phyloP scores from a whole-genome alignment of 345 rosid species.

The Moricandia arvensis region DNA sequence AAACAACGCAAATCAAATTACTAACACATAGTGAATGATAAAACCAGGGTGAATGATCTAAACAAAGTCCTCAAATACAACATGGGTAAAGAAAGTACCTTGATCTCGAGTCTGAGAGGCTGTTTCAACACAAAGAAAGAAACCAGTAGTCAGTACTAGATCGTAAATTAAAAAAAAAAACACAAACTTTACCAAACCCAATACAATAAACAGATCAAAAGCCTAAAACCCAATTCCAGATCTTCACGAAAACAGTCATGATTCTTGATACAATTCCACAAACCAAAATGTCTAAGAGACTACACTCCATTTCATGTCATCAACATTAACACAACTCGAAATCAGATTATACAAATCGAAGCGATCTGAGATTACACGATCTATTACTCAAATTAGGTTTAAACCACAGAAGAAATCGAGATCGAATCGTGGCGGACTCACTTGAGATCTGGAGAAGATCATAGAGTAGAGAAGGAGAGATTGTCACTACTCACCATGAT shows the following conservation, averaged over 20 bases:
- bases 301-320: conserved; percentile 26
- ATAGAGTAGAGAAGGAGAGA: not conserved
- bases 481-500: conserved; percentile 27
- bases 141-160: conserved; percentile 18
- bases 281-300: conserved; percentile 15
- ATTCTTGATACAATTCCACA: conserved; percentile 10
- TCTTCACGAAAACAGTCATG: not conserved
- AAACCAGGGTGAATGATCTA: not conserved
- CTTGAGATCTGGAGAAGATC: conserved; percentile 19
- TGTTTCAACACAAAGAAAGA: conserved; percentile 26
- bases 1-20: no score
- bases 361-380: conserved; percentile 25
- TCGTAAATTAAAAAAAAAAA: no score
- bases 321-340: not conserved
- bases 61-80: not conserved
- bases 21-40: not conserved
- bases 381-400: conserved; percentile 12
- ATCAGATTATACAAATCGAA: conserved; percentile 4
- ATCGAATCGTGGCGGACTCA: conserved; percentile 24
- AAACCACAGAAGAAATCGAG: conserved; percentile 16
- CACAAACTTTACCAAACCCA: not conserved
- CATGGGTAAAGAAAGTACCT: conserved; percentile 34
- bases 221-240: no score
- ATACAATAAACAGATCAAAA: conserved; percentile 1
- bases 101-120: conserved; percentile 50